Conservation (phyloP, 371 early-diverging fungal genomes). For the Mucor circinelloides region DNA sequence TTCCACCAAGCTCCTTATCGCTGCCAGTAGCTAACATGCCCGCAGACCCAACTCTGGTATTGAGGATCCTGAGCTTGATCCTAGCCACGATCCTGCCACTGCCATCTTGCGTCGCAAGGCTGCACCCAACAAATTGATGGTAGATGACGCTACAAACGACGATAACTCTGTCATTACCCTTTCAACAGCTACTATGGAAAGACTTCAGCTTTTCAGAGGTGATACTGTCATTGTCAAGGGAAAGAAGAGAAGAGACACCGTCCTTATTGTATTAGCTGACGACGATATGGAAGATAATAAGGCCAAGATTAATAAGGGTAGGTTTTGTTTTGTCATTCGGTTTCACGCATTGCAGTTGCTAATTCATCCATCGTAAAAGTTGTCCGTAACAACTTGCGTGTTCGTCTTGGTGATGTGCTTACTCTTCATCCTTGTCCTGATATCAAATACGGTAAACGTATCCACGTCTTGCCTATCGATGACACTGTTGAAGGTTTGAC, state of each 20-base stretch:
- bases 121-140: constrained; percentile 96
- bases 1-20: neutral
- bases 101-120: constrained; percentile 96
- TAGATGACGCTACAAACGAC: constrained; percentile 96
- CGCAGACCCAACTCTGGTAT: constrained; percentile 52
- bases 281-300: constrained; percentile 92
- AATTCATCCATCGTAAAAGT: constrained; percentile 50
- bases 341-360: neutral
- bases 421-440: constrained; percentile 95
- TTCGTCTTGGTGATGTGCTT: constrained; percentile 98
- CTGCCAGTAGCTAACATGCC: neutral
- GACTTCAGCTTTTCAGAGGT: constrained; percentile 89
- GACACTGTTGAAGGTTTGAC: constrained; percentile 98
- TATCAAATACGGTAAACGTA: constrained; percentile 94
- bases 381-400: constrained; percentile 96
- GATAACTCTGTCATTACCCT: constrained; percentile 95
- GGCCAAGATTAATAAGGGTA: constrained; percentile 94
- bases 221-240: constrained; percentile 98
- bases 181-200: constrained; percentile 93
- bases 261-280: constrained; percentile 92
- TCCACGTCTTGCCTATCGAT: constrained; percentile 98
- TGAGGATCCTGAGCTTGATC: constrained; percentile 50
- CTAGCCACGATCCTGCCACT: constrained; percentile 82
- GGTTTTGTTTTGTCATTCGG: neutral
- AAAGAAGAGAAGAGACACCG: constrained; percentile 97